These are phyloP conservation scores for Trichoderma sp. DNA, from an alignment of 2,329 filamentous ascomycete genomes.

Conservation along the genomic window DNA sequence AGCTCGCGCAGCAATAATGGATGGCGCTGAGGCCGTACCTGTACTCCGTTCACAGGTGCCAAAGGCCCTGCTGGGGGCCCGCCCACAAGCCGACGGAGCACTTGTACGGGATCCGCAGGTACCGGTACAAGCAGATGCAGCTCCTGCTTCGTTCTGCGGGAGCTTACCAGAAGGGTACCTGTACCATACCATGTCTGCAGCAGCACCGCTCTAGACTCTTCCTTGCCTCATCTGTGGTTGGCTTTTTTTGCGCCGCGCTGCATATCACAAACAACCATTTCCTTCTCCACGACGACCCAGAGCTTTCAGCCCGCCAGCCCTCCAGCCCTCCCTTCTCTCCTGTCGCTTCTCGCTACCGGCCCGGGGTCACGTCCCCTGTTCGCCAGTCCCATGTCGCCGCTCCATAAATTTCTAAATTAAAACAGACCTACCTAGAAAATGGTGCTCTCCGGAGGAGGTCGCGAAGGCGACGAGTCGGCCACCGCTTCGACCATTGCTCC, in stretches of 20 bases:
- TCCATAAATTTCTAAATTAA: conserved; percentile 44
- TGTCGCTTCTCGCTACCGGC: conserved; percentile 32
- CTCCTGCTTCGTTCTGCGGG: not conserved
- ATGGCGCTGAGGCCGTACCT: not conserved
- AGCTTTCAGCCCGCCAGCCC: conserved; percentile 8
- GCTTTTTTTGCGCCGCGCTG: conserved; percentile 23
- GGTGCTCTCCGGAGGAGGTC: conserved; percentile 33
- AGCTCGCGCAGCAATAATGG: not conserved
- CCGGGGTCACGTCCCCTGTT: conserved; percentile 35
- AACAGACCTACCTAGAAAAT: conserved; percentile 28
- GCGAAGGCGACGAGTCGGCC: conserved; percentile 27
- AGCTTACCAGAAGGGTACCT: conserved; percentile 9
- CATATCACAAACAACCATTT: conserved; percentile 24
- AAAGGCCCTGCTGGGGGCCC: not conserved
- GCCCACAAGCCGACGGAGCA: not conserved
- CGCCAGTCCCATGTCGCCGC: conserved; percentile 35
- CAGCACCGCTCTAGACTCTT: conserved; percentile 6
- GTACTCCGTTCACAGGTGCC: not conserved
- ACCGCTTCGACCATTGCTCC: conserved; percentile 27
- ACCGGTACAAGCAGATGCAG: not conserved
- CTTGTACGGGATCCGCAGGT: not conserved
- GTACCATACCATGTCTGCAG: conserved; percentile 12
- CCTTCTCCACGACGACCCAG: conserved; percentile 10
- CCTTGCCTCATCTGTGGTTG: not conserved
- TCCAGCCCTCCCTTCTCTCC: conserved; percentile 16